Evolutionary conservation across 2,329 filamentous ascomycete species (phyloP).

Genomic region (Pochonia chlamydosporia): DNA sequence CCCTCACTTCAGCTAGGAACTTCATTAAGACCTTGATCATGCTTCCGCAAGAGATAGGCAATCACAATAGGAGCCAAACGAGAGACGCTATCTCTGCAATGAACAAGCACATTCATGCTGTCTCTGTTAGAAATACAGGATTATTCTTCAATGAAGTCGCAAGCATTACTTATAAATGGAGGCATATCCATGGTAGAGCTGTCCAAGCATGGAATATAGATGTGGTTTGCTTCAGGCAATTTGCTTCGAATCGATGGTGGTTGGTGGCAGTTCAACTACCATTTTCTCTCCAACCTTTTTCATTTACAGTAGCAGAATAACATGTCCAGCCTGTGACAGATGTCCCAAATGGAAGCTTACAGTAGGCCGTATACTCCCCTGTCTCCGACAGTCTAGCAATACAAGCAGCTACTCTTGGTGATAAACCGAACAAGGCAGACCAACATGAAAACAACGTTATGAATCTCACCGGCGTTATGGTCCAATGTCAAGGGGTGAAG

Average conservation of each 20-base stretch:
- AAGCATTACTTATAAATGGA: neutral
- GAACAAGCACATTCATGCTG: neutral
- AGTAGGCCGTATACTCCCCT: too few species aligned
- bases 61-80: neutral
- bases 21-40: neutral
- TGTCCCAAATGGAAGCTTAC: too few species aligned
- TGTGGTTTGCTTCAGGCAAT: neutral
- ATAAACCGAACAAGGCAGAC: too few species aligned
- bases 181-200: neutral
- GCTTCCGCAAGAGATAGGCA: neutral
- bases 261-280: too few species aligned
- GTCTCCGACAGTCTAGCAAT: too few species aligned
- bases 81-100: neutral
- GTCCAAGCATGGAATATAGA: neutral
- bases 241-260: conserved; percentile 1
- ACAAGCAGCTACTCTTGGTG: too few species aligned
- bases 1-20: neutral
- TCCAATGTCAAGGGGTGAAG: too few species aligned
- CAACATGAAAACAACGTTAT: too few species aligned
- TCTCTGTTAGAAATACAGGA: neutral
- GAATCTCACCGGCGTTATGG: too few species aligned
- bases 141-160: neutral
- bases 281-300: too few species aligned
- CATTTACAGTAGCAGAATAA: too few species aligned
- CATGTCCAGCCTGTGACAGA: too few species aligned